Evolutionary conservation across 2,329 filamentous ascomycete genomes (phyloP).

Genomic region (Verticillium longisporum): DNA sequence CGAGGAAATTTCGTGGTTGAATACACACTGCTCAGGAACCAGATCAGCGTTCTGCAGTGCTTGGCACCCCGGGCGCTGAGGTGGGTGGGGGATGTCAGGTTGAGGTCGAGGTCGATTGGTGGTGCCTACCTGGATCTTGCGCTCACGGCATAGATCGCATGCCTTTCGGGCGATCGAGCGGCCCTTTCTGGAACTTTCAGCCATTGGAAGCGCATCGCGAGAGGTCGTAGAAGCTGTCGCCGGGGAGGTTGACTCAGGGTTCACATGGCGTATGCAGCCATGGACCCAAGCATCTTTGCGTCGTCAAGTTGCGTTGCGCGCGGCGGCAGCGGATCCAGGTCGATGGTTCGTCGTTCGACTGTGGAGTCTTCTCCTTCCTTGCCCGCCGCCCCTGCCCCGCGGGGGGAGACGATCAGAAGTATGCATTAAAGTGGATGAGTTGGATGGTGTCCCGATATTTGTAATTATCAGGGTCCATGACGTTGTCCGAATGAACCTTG

Average conservation of each 20-base stretch:
- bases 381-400: not conserved
- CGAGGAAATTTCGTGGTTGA: not conserved
- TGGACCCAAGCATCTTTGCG: not conserved
- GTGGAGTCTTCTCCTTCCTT: not conserved
- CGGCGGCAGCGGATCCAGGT: not conserved
- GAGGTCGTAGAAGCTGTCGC: not conserved
- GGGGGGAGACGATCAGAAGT: not conserved
- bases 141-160: conserved; percentile 15
- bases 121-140: conserved; percentile 7
- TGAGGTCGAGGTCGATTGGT: too few relatives aligned
- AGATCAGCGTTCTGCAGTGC: not conserved
- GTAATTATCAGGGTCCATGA: too few relatives aligned
- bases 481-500: too few relatives aligned
- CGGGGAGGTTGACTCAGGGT: not conserved
- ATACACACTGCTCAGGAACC: not conserved
- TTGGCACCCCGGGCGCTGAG: not conserved
- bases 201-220: conserved; percentile 2
- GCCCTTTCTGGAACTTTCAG: conserved; percentile 3
- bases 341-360: not conserved
- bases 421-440: not conserved
- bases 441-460: too few relatives aligned
- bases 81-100: too few relatives aligned
- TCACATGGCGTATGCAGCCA: not conserved
- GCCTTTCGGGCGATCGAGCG: conserved; percentile 12
- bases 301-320: not conserved